Conservation (phyloP, 2,329 filamentous ascomycete species). For the Aureobasidium sp. region DNA sequence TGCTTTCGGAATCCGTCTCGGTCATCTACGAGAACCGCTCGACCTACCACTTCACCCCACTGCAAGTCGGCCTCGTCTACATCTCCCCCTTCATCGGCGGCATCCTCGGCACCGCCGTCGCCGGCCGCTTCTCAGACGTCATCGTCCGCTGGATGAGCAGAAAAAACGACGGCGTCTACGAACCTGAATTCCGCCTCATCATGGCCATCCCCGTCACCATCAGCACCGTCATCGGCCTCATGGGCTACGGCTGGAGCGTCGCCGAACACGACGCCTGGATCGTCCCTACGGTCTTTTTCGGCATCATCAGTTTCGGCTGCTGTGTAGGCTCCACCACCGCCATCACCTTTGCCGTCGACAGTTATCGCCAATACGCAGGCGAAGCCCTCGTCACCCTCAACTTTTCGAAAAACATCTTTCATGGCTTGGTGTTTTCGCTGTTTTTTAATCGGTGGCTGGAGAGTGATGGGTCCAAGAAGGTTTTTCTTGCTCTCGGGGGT, state of each 20-base stretch:
- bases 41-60: conserved; percentile 71
- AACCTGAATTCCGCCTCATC: conserved; percentile 84
- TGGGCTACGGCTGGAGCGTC: conserved; percentile 95
- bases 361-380: conserved; percentile 85
- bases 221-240: conserved; percentile 74
- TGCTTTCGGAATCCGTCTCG: conserved; percentile 80
- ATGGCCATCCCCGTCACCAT: conserved; percentile 79
- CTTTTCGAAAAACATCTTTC: conserved; percentile 88
- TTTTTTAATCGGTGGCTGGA: conserved; percentile 85
- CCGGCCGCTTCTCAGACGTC: conserved; percentile 78
- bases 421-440: conserved; percentile 79
- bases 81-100: conserved; percentile 85
- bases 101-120: conserved; percentile 83
- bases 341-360: conserved; percentile 92
- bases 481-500: conserved; percentile 76
- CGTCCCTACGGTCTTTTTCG: conserved; percentile 89
- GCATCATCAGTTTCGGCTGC: conserved; percentile 85
- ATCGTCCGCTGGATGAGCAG: conserved; percentile 76
- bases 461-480: conserved; percentile 63
- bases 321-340: conserved; percentile 81
- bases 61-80: conserved; percentile 81
- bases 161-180: conserved; percentile 87
- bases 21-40: conserved; percentile 65
- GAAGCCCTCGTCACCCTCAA: conserved; percentile 93
- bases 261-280: conserved; percentile 72